Base-by-base conservation (phyloP, 2,329 filamentous ascomycete species). In the Fusarium acutatum region DNA sequence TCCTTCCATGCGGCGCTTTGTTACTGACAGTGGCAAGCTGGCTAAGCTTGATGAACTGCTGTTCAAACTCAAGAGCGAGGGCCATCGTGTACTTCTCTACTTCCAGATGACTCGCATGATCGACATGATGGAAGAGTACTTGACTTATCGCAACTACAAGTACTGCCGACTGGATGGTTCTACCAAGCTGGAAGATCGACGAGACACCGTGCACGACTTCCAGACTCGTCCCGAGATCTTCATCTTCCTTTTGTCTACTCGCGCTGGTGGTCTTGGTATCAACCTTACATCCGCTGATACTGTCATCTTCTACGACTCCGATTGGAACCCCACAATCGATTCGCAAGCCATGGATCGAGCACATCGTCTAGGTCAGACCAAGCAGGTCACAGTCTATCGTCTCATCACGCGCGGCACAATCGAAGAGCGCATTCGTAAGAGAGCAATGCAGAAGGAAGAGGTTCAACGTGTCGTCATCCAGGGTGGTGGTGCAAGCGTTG, bases 91-190 rank as follows among this genome's bases (percentile, higher is more conserved):
- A 28, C 87, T 99, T 60, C 87, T 99, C 26, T 99, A 99, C 88
- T 99, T 99, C 93, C 96, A 99, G 87, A 99, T 99, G 96, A 99
- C 96, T 8, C 93, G 94, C 80, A 99, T 99, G 96, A 98, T 99
- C 80, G 96, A 99, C 81, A 87, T 99, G 69, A 98, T 98, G 94
- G 96, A 99, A 82, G 96, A 99, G 83, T 99, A 98, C 78, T 87
- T 99, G 67, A 98, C 96, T 1, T 98, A 98, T 85, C 94, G 96
- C 81, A 98, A 98, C 84, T 98, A 97, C 91, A 98, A 97, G 83
- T 99, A 98, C 84, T 97, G 96, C 79, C 94, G 96, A 68, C 88
- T 99, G 49, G 96, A 99, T 79, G 96, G 96, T 80, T 97, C 95
- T 24, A 99, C 96, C 47, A 99, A 98, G 82, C 88, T 99, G 58